Evolutionary conservation across 805 yeast species (phyloP).

Genomic region (Candida incommunis): DNA sequence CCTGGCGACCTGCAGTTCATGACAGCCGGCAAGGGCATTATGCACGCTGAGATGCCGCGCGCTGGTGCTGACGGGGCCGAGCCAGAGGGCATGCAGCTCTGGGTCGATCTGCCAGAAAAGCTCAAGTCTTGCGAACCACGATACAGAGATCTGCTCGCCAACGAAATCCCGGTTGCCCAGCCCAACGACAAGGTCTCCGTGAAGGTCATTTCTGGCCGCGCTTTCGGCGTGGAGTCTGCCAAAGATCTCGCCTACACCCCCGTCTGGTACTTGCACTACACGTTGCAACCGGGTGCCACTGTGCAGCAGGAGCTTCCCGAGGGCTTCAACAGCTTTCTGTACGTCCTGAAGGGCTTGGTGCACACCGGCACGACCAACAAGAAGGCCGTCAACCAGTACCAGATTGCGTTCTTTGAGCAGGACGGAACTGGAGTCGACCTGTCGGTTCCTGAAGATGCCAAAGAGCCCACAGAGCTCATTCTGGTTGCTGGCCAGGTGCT

Average conservation of each 20-base stretch:
- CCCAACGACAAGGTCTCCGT: conserved; percentile 46
- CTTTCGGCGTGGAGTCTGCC: conserved; percentile 55
- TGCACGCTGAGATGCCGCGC: conserved; percentile 70
- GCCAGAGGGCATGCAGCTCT: conserved; percentile 59
- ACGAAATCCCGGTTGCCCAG: conserved; percentile 55
- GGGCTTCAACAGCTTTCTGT: conserved; percentile 58
- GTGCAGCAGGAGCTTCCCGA: conserved; percentile 45
- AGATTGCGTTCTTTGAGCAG: conserved; percentile 32
- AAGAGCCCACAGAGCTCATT: conserved; percentile 42
- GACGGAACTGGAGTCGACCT: conserved; percentile 17
- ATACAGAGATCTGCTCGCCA: conserved; percentile 56
- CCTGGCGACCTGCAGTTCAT: conserved; percentile 81
- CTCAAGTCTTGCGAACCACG: conserved; percentile 54
- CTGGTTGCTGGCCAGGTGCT: conserved; percentile 61
- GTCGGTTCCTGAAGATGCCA: background rate
- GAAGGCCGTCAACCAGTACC: conserved; percentile 12
- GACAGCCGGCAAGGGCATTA: conserved; percentile 84
- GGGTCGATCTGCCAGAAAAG: conserved; percentile 68
- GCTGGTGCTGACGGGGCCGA: conserved; percentile 18
- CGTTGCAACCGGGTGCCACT: conserved; percentile 39
- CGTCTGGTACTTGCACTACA: conserved; percentile 50
- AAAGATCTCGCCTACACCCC: conserved; percentile 73
- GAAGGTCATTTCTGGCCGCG: conserved; percentile 63
- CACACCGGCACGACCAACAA: conserved; percentile 24
- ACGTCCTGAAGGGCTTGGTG: conserved; percentile 49